Evolutionary conservation across 306 rosid species (phyloP).

Genomic region (Vigna mungo): DNA sequence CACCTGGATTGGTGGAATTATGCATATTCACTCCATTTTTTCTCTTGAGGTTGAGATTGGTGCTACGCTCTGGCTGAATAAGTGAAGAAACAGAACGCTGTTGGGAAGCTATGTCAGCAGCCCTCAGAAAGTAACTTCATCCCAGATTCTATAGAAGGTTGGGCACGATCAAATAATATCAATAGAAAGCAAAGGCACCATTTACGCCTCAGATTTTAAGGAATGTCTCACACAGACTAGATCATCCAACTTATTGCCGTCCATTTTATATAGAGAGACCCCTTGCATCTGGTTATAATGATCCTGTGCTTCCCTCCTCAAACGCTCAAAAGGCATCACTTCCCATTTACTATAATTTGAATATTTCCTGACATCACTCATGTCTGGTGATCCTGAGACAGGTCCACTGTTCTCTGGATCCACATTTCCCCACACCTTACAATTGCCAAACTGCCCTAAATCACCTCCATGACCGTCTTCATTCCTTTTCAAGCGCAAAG

Average conservation of each 20-base stretch:
- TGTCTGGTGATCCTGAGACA: slow-evolving; percentile 84
- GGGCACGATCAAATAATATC: slow-evolving; percentile 29
- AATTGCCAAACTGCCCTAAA: slow-evolving; percentile 87
- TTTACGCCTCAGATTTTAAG: slow-evolving; percentile 57
- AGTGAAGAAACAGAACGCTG: slow-evolving; percentile 26
- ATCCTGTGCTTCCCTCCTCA: slow-evolving; percentile 81
- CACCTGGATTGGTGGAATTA: slow-evolving; percentile 36
- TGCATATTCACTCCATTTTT: not conserved
- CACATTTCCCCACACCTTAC: slow-evolving; percentile 88
- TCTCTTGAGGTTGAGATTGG: slow-evolving; percentile 12
- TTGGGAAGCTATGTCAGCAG: slow-evolving; percentile 16
- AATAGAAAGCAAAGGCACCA: slow-evolving; percentile 31
- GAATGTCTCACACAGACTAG: slow-evolving; percentile 92
- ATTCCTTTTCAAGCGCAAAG: slow-evolving; percentile 66
- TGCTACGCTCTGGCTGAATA: slow-evolving; percentile 13
- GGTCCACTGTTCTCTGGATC: slow-evolving; percentile 73
- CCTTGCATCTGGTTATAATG: slow-evolving; percentile 82
- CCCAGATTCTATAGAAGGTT: slow-evolving; percentile 31
- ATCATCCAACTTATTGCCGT: slow-evolving; percentile 95
- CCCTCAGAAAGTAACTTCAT: slow-evolving; percentile 41
- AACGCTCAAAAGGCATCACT: slow-evolving; percentile 73
- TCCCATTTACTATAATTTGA: slow-evolving; percentile 94
- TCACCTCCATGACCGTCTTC: slow-evolving; percentile 55
- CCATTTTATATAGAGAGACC: slow-evolving; percentile 92
- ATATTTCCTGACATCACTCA: slow-evolving; percentile 75